Conservation (phyloP, 2,329 filamentous ascomycete genomes). For the Scopulariopsis brevicaulis region DNA sequence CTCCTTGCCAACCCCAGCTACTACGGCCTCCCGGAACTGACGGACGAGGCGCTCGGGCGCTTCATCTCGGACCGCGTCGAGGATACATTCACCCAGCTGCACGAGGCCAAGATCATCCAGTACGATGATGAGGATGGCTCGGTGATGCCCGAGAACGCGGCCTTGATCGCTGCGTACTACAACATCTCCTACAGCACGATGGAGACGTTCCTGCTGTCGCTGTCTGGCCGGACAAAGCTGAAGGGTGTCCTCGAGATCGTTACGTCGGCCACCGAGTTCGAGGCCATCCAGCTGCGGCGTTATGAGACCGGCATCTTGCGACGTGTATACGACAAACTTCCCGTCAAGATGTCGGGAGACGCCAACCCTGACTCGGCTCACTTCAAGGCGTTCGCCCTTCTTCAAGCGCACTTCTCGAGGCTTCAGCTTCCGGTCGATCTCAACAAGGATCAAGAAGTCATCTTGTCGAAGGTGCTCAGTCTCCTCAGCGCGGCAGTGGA, state of each 20-base stretch:
- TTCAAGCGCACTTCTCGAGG: conserved; percentile 94
- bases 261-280: conserved; percentile 93
- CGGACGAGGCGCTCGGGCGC: conserved; percentile 84
- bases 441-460: conserved; percentile 86
- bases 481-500: conserved; percentile 88
- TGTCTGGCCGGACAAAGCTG: conserved; percentile 80
- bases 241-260: conserved; percentile 97
- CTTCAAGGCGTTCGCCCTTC: conserved; percentile 94
- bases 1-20: conserved; percentile 93
- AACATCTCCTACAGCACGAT: conserved; percentile 99
- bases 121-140: conserved; percentile 89
- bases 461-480: conserved; percentile 74
- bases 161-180: conserved; percentile 98
- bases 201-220: conserved; percentile 92
- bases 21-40: conserved; percentile 81
- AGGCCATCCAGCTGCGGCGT: conserved; percentile 84
- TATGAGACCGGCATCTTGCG: conserved; percentile 83
- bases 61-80: conserved; percentile 94
- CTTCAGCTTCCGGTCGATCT: conserved; percentile 95
- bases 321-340: conserved; percentile 86
- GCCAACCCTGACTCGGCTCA: conserved; percentile 84
- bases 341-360: conserved; percentile 80
- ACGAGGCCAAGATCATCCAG: conserved; percentile 91
- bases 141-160: conserved; percentile 81
- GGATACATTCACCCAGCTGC: conserved; percentile 77